Base-by-base conservation (phyloP, 1,284 basidiomycete genomes). In the Xerocomus minutiporus region DNA sequence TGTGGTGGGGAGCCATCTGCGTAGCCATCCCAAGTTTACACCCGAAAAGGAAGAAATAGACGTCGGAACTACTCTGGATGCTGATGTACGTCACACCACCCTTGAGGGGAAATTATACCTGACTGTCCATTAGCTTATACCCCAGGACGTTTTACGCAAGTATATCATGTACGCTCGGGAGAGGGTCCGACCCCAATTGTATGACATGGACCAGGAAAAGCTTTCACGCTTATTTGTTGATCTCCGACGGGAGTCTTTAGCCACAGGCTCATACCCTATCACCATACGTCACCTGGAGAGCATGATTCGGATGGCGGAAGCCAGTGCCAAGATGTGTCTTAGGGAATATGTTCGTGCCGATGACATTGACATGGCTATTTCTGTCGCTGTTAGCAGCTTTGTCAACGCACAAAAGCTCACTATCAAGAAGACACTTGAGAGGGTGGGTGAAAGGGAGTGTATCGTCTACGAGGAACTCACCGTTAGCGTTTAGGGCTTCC, bases 101-200 rank as follows among this genome's bases (percentile, higher is more conserved):
- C 51, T 42, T 36, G 36, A 38, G 41, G 39, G 26, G 11, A 53
- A 53, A 28, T 9, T 25, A 8, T 43, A 45, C 8, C 55, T 70
- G 29, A 64, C 40, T 8, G 26, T 43, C 20, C 25, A 0, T 46
- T 62, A 97, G 93, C 83, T 98, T 58, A 97, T 99, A 62, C 89
- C 95, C 1, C 97, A 99, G 79, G 96, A 99, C 60, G 71, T 95
- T 46, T 81, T 99, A n/a, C 85, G 91, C 55, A 99, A 99, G 71
- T 99, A 99, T 73, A 98, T 99, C 75, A 97, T 98, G 89, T 99
- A 98, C 69, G 93, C 96, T 1, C 85, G 93, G 54, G 96, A 98
- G 66, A 91, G 88, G 64, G 82, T 98, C 56, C 80, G 83, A 54
- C 97, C 97, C 2, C 95, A 97, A 71, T 78, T 99, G 52, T 91